Evolutionary conservation across 129 eudicot species (phyloP), one percentile per base, ranked within the genome.

Genomic region (Flaveria linearis): DNA sequence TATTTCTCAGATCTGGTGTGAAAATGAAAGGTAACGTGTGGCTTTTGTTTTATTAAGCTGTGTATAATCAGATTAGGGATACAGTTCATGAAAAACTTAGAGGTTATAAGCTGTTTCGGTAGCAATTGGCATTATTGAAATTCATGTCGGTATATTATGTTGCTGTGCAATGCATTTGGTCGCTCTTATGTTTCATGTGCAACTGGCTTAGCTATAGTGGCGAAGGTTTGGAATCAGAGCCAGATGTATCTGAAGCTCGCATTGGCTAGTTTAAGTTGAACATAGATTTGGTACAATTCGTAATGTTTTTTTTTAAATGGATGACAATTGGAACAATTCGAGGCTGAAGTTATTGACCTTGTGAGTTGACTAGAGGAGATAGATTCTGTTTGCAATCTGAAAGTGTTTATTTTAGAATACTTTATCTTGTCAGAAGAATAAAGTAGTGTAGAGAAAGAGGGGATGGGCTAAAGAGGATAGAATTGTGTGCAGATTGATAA

Each of bases 1-100:
- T 50, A 36, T 26, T 8, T 61, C 36, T 67, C 64, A 80, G 84
- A 80, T 80, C 84, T 80, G 84, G 30, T 43, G 17, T 11, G 13
- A 20, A 51, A 71, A 63, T 49, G 22, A 30, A 46, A 49, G 9
- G 65, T 79, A 17, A 7, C n/a, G 7, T 78, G 82, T 71, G 15
- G 72, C 58, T 71, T 71, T 46, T 71, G 26, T 30, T 49, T 36
- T 13, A 23, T 30, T 43, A 50, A 1, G 76, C 15, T 25, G 71
- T 70, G 76, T 45, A 17, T 78, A 16, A 78, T 78, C 4, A 22
- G 20, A 22, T 78, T 50, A 78, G 61, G 76, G 50, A 23, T 17
- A 25, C 7, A 26, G 11, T 47, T 58, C 7, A 15, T 25, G 55
- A n/a, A 25, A 15, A 1, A 16, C 4, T 49, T 28, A 71, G 28